Percentiles rank a stretch among this genome's conserved stretches.
Conservation (phyloP, 1,284 basidiomycete species). For the Marasmius sp. region DNA sequence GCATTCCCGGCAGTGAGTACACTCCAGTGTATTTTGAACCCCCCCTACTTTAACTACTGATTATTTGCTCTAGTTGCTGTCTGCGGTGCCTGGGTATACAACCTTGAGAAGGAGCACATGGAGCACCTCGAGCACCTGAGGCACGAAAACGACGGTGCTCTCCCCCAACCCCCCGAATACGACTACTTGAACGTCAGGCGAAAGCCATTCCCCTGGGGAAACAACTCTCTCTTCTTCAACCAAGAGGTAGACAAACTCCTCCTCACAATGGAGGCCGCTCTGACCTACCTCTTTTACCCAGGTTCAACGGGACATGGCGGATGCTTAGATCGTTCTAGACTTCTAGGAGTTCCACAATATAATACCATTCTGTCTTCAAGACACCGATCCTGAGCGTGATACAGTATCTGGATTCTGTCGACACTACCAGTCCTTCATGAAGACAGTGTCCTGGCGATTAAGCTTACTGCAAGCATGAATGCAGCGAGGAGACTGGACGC, state of each 20-base stretch:
- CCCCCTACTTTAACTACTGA: constrained; percentile 1
- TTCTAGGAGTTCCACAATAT: neutral
- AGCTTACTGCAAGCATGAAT: too few relatives aligned
- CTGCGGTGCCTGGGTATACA: constrained; percentile 71
- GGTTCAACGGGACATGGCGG: constrained; percentile 64
- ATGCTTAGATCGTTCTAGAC: constrained; percentile 25
- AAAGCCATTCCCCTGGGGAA: constrained; percentile 83
- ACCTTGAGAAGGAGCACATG: constrained; percentile 73
- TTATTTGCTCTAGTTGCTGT: constrained; percentile 51
- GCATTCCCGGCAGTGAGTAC: constrained; percentile 67
- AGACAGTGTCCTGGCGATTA: too few relatives aligned
- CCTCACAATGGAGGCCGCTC: neutral
- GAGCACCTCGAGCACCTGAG: constrained; percentile 72
- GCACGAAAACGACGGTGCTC: constrained; percentile 72
- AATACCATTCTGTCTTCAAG: too few relatives aligned
- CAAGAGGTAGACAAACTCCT: constrained; percentile 49
- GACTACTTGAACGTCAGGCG: constrained; percentile 74
- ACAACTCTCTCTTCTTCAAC: constrained; percentile 82
- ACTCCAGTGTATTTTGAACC: neutral
- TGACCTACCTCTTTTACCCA: constrained; percentile 22
- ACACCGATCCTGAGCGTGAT: too few relatives aligned
- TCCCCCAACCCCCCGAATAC: constrained; percentile 71
- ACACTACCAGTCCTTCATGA: too few relatives aligned
- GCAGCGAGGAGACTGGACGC: too few relatives aligned
- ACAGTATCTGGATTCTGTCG: too few relatives aligned